Conservation (phyloP, 768 basidiomycete genomes). For the Nidularia pulvinata region DNA sequence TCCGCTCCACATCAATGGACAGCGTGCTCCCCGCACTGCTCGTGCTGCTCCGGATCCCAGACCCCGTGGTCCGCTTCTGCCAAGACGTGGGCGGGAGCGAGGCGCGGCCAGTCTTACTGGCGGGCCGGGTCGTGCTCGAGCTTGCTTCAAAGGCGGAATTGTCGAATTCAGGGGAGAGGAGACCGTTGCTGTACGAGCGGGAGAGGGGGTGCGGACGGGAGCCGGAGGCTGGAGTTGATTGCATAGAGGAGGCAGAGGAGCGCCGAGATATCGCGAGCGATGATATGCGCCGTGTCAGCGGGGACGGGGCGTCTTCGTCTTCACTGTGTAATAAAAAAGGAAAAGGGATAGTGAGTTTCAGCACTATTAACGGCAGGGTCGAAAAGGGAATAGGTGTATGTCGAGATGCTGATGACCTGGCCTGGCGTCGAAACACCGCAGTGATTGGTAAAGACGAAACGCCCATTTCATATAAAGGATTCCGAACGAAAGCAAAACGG, state of each 20-base stretch:
- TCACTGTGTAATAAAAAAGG: slow-evolving; percentile 36
- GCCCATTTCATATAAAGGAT: no score
- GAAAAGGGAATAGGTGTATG: no score
- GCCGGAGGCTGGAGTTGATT: slow-evolving; percentile 11
- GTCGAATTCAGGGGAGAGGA: slow-evolving; percentile 13
- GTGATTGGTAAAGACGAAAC: no score
- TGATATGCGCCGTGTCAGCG: slow-evolving; percentile 63
- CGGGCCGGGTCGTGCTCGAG: slow-evolving; percentile 2
- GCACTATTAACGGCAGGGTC: neutral
- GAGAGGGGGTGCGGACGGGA: slow-evolving; percentile 25
- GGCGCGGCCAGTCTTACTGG: neutral
- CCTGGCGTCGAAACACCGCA: no score
- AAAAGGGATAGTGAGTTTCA: slow-evolving; percentile 2
- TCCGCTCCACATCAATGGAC: neutral
- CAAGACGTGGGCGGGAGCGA: slow-evolving; percentile 19
- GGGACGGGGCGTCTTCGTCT: slow-evolving; percentile 73
- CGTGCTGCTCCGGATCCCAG: neutral
- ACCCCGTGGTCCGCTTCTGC: slow-evolving; percentile 7
- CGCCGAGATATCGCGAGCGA: slow-evolving; percentile 48
- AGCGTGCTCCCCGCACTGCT: slow-evolving; percentile 2
- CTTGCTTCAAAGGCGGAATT: slow-evolving; percentile 1
- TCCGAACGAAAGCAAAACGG: no score
- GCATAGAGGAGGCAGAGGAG: slow-evolving; percentile 43
- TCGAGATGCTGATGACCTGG: no score
- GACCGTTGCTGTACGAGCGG: slow-evolving; percentile 27